Percentiles rank a stretch among this genome's conserved stretches.
Evolutionary conservation across 495 filamentous ascomycete species (phyloP).

Genomic region (Ramalina intermedia): DNA sequence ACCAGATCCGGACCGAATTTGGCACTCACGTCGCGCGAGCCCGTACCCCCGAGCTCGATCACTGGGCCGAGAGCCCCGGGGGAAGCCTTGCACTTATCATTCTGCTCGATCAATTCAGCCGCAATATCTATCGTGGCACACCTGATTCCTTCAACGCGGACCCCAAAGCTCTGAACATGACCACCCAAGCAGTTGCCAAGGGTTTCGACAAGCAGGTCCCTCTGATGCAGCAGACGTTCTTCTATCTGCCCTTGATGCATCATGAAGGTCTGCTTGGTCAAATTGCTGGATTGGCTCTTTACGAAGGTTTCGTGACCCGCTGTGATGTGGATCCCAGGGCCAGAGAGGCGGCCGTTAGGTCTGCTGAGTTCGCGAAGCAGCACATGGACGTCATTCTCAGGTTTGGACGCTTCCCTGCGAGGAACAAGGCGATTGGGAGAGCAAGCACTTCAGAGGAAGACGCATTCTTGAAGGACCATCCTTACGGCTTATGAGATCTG

Average conservation of each 20-base stretch:
- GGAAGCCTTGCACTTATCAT: slow-evolving; percentile 22
- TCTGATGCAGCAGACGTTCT: slow-evolving; percentile 16
- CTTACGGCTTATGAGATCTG: slow-evolving; percentile 10
- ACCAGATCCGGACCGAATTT: not conserved
- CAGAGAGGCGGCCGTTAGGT: slow-evolving; percentile 10
- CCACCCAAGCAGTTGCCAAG: slow-evolving; percentile 17
- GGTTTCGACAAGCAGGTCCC: slow-evolving; percentile 19
- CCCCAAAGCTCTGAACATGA: slow-evolving; percentile 16
- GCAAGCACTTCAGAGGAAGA: slow-evolving; percentile 15
- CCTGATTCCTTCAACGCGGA: slow-evolving; percentile 21
- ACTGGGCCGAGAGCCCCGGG: slow-evolving; percentile 2
- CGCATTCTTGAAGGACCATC: slow-evolving; percentile 13
- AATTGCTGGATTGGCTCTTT: slow-evolving; percentile 16
- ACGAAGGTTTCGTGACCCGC: slow-evolving; percentile 13
- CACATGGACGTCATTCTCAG: slow-evolving; percentile 18
- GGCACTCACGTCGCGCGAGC: not conserved
- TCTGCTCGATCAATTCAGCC: slow-evolving; percentile 23
- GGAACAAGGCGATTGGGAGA: slow-evolving; percentile 14
- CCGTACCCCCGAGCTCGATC: slow-evolving; percentile 1
- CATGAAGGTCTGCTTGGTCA: slow-evolving; percentile 21
- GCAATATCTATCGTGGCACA: slow-evolving; percentile 22
- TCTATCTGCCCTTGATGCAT: slow-evolving; percentile 26
- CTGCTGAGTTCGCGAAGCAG: slow-evolving; percentile 12
- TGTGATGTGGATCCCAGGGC: slow-evolving; percentile 13
- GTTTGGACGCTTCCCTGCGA: slow-evolving; percentile 12